Base-by-base conservation (phyloP, 148 eudicot species). In the Rhododendron simsii region DNA sequence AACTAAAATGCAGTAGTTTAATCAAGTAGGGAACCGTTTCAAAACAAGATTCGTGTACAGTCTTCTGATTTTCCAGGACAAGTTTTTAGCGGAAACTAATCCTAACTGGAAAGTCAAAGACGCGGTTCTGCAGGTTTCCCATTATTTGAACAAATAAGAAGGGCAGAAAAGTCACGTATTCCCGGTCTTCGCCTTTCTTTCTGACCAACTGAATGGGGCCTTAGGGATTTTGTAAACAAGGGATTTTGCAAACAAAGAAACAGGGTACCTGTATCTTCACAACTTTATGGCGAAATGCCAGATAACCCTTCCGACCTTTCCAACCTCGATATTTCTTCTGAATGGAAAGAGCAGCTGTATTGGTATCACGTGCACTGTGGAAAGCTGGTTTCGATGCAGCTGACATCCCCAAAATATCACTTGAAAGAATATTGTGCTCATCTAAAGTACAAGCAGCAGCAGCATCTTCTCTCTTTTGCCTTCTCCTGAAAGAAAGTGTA, bases 191-290 rank as follows among this genome's bases (percentile, higher is more conserved):
- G 57, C 7, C 23, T 63, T 63, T 21, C 69, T 21, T 21, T 63
- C 28, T n/a, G 26, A n/a, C 30, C 71, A 65, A 65, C 13, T 65
- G 71, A 65, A n/a, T n/a, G 13, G 33, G 28, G 30, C 71, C 71
- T 65, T n/a, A 9, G 75, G 73, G 69, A 81, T 28, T 63, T 7
- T 5, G 44, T 23, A 16, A 47, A 47, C 50, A 47, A 47, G 50
- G 50, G 50, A 10, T 47, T 47, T 47, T 47, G 50, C 11, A 47
- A 50, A 41, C 12, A 76, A 33, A 80, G 50, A 84, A 78, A 79
- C n/a, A 76, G 5, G 37, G 50, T 83, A 97, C 99, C 99, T 97
- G 99, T 91, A 97, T 95, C 92, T 92, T 97, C 84, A 97, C 99
- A 67, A 94, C 98, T 94, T 97, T 95, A 87, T 91, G 93, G 83